Percentiles rank a stretch among this genome's conserved stretches.
phyloP scores from a whole-genome alignment of 208 protist species.

The Leishmania amazonensis region DNA sequence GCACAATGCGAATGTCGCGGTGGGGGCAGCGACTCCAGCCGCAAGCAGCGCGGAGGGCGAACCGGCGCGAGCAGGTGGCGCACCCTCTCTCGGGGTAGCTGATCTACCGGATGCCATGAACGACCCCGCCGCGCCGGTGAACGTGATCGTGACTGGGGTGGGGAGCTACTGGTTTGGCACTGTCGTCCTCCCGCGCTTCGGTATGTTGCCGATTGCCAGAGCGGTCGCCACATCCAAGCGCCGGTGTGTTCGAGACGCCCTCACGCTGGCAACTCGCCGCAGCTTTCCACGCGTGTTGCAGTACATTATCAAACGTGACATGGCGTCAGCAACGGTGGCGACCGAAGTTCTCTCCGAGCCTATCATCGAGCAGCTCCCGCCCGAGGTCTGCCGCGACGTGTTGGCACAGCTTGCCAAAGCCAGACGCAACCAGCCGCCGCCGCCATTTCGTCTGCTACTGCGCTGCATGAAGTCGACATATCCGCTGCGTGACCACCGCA shows the following conservation, averaged over 20 bases:
- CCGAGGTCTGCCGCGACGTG: slow-evolving; percentile 43
- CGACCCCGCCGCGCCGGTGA: slow-evolving; percentile 27
- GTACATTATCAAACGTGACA: slow-evolving; percentile 55
- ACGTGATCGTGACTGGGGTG: slow-evolving; percentile 49
- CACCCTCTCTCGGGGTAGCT: not conserved
- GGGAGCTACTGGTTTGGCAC: slow-evolving; percentile 83
- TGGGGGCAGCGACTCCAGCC: not conserved
- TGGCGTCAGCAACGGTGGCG: slow-evolving; percentile 52
- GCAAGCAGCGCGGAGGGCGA: not conserved
- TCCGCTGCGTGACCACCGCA: slow-evolving; percentile 40
- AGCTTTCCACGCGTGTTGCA: slow-evolving; percentile 71
- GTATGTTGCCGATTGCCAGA: slow-evolving; percentile 62
- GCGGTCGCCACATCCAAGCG: slow-evolving; percentile 67
- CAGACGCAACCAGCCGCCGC: not conserved
- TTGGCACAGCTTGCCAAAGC: slow-evolving; percentile 27
- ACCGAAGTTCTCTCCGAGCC: slow-evolving; percentile 56
- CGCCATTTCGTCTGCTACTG: slow-evolving; percentile 36
- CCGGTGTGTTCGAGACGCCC: slow-evolving; percentile 49
- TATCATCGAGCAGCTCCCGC: slow-evolving; percentile 68
- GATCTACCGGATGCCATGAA: not conserved
- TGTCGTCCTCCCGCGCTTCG: slow-evolving; percentile 53
- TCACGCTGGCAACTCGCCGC: slow-evolving; percentile 70
- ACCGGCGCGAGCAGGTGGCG: not conserved
- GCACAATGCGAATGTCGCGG: not conserved
- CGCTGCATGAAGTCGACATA: slow-evolving; percentile 42